These are phyloP conservation scores for Xylaria sp. DNA, from an alignment of 2,329 filamentous ascomycete species.

Conservation along the genomic window DNA sequence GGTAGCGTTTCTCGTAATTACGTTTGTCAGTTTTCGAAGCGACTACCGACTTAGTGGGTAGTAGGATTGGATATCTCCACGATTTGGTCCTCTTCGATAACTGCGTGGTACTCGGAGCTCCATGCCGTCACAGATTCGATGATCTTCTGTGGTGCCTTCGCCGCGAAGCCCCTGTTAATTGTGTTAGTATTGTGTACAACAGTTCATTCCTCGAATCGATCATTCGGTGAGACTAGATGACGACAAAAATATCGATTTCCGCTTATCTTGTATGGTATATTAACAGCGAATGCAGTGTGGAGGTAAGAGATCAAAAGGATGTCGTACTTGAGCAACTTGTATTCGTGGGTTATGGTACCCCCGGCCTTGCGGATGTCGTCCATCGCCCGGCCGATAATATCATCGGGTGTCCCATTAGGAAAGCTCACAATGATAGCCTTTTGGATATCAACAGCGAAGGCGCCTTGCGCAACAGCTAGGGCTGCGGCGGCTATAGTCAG, in stretches of 20 bases:
- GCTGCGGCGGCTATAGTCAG: constrained; percentile 62
- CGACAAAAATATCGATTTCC: background rate
- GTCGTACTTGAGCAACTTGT: constrained; percentile 72
- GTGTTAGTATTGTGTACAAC: constrained; percentile 31
- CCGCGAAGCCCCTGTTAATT: constrained; percentile 76
- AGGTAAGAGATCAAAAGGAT: constrained; percentile 6
- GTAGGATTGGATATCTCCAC: constrained; percentile 58
- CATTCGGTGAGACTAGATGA: background rate
- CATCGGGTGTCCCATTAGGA: constrained; percentile 72
- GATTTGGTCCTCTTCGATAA: constrained; percentile 81
- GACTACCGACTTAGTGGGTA: constrained; percentile 12
- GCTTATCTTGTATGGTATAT: background rate
- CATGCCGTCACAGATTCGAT: constrained; percentile 74
- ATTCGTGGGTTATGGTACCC: constrained; percentile 82
- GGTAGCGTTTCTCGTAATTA: constrained; percentile 18
- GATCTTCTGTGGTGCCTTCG: constrained; percentile 74
- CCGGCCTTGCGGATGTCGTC: constrained; percentile 74
- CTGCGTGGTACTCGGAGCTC: constrained; percentile 64
- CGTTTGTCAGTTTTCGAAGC: constrained; percentile 6
- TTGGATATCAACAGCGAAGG: constrained; percentile 70
- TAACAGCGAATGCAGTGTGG: constrained; percentile 4
- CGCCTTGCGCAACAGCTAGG: constrained; percentile 67
- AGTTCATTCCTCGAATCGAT: background rate
- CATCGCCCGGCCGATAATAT: constrained; percentile 76
- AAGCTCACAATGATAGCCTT: constrained; percentile 85